phyloP scores from a whole-genome alignment of 768 basidiomycete genomes.

The Termitomyces sp. region DNA sequence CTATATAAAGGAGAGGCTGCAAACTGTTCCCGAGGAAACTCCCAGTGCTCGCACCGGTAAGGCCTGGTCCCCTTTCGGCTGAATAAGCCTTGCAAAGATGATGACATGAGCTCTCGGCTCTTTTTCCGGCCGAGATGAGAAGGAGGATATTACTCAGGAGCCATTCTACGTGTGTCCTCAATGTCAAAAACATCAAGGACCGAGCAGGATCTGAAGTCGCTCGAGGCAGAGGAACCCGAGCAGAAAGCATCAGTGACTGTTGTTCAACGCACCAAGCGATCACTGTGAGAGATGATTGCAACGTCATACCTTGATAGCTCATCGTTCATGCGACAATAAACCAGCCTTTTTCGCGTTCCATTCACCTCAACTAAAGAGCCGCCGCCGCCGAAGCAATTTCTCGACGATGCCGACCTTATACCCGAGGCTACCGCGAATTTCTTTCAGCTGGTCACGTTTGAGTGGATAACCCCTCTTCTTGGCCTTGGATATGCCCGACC shows the following conservation, averaged over 20 bases:
- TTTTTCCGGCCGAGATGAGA: not conserved
- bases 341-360: conserved; percentile 29
- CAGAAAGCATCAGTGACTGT: not conserved
- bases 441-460: conserved; percentile 58
- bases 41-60: no score
- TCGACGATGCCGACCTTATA: conserved; percentile 55
- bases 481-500: conserved; percentile 75
- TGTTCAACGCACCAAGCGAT: conserved; percentile 8
- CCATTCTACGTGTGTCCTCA: conserved; percentile 10
- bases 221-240: conserved; percentile 1
- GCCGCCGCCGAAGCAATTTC: conserved; percentile 41
- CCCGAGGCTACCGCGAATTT: conserved; percentile 65
- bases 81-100: not conserved
- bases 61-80: not conserved
- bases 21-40: no score
- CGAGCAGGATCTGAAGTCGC: not conserved
- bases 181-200: conserved; percentile 2
- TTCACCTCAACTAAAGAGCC: conserved; percentile 34
- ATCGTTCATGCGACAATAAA: not conserved
- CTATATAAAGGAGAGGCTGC: no score
- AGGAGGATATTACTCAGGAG: conserved; percentile 12
- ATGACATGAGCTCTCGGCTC: conserved; percentile 2
- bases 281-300: not conserved
- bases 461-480: conserved; percentile 73
- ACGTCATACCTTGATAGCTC: not conserved